These are phyloP conservation scores for Chondrus crispus DNA, from an alignment of 23 red algal species.

Conservation along the genomic window DNA sequence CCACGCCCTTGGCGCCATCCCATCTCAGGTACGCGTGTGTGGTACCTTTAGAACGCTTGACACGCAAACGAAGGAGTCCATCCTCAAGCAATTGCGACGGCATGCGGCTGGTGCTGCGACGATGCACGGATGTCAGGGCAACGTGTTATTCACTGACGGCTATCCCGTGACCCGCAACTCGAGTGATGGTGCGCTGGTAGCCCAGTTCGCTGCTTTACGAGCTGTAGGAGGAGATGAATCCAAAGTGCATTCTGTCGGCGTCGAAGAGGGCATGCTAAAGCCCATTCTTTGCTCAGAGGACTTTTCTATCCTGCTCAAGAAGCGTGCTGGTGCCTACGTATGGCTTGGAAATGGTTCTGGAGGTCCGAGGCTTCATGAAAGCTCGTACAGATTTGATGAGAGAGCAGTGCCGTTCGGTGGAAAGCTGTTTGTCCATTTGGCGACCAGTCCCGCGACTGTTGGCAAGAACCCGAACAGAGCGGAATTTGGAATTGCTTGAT, in stretches of 20 bases:
- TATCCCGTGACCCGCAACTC: conserved; percentile 7
- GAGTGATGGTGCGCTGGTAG: not conserved
- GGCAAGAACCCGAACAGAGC: no score
- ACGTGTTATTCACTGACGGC: not conserved
- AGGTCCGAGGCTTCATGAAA: not conserved
- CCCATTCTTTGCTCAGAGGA: conserved; percentile 22
- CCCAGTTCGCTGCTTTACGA: not conserved
- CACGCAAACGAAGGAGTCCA: not conserved
- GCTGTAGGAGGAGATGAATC: not conserved
- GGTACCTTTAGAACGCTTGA: not conserved
- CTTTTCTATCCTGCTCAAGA: conserved; percentile 8
- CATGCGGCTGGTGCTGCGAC: not conserved
- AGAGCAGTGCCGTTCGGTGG: not conserved
- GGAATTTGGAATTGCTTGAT: no score
- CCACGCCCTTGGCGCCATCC: not conserved
- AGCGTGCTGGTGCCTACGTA: not conserved
- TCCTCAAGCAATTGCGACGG: not conserved
- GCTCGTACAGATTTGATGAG: not conserved
- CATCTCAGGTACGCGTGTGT: not conserved
- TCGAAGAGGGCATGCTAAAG: not conserved
- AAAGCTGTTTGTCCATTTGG: not conserved
- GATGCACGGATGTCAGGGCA: not conserved
- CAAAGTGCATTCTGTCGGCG: not conserved
- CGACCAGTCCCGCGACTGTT: no score
- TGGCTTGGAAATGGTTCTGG: not conserved